phyloP scores from a whole-genome alignment of 1,284 basidiomycete species.

The Acaromyces ingoldii region DNA sequence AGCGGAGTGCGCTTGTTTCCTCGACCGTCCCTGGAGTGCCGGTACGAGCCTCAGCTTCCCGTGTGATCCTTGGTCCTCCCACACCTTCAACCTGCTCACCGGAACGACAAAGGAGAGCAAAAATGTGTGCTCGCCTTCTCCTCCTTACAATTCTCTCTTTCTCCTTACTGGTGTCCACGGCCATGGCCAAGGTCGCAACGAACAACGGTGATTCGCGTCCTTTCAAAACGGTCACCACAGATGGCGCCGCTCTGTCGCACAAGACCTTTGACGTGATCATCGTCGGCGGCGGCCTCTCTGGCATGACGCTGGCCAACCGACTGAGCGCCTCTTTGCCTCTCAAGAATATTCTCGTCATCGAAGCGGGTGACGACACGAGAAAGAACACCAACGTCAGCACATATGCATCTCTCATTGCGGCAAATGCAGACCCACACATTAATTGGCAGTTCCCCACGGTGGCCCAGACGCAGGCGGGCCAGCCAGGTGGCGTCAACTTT shows the following conservation, averaged over 20 bases:
- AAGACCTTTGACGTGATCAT: constrained; percentile 9
- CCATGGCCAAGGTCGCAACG: no score
- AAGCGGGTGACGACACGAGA: constrained; percentile 42
- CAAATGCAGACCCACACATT: not conserved
- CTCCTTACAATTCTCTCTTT: no score
- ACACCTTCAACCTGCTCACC: no score
- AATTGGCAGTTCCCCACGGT: constrained; percentile 59
- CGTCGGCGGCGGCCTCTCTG: constrained; percentile 41
- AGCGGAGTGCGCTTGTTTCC: no score
- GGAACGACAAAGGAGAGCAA: no score
- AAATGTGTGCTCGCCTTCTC: no score
- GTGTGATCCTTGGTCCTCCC: no score
- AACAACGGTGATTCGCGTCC: no score
- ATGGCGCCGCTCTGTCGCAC: not conserved
- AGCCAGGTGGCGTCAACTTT: constrained; percentile 13
- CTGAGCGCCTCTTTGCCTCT: constrained; percentile 38
- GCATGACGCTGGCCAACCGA: constrained; percentile 42
- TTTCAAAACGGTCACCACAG: not conserved
- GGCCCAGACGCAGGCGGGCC: constrained; percentile 22
- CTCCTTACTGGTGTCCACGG: no score
- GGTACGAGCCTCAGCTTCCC: no score
- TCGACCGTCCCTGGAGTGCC: no score
- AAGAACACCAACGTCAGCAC: constrained; percentile 17
- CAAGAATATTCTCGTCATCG: constrained; percentile 43
- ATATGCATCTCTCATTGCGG: constrained; percentile 7